Evolutionary conservation across 2,329 filamentous ascomycete genomes (phyloP).

Genomic region (Pseudovirgaria hyperparasitica): DNA sequence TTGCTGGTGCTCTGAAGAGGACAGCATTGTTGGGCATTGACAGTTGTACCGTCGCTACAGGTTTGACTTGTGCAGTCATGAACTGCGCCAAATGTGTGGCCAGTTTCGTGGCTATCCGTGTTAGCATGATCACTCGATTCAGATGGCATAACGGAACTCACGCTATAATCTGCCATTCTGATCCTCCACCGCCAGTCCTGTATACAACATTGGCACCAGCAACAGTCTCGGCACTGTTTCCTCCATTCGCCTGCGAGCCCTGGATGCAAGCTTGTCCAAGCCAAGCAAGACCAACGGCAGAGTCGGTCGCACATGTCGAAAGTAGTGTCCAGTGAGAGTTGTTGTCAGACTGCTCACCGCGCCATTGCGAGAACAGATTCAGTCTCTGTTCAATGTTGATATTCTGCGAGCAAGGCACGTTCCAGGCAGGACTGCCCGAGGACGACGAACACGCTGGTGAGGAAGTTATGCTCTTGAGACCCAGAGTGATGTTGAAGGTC

Average conservation of each 20-base stretch:
- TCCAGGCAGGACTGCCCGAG: slow-evolving; percentile 61
- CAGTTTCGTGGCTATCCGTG: slow-evolving; percentile 55
- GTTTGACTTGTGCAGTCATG: slow-evolving; percentile 71
- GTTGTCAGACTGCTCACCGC: slow-evolving; percentile 59
- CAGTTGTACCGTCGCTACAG: slow-evolving; percentile 50
- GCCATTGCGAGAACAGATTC: slow-evolving; percentile 81
- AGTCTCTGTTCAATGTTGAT: slow-evolving; percentile 63
- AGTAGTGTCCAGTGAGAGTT: slow-evolving; percentile 93
- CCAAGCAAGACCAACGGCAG: slow-evolving; percentile 87
- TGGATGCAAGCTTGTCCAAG: slow-evolving; percentile 72
- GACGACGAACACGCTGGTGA: slow-evolving; percentile 63
- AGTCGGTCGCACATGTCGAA: slow-evolving; percentile 66
- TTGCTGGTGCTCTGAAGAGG: slow-evolving; percentile 47
- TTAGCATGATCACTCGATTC: too few species aligned
- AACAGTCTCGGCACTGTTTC: slow-evolving; percentile 61
- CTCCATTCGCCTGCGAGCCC: slow-evolving; percentile 34
- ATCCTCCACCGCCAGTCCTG: slow-evolving; percentile 59
- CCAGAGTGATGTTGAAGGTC: slow-evolving; percentile 90
- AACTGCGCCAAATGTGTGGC: slow-evolving; percentile 90
- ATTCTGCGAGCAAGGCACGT: slow-evolving; percentile 53
- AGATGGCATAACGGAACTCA: slow-evolving; percentile 9
- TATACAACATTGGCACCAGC: slow-evolving; percentile 84
- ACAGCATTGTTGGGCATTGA: slow-evolving; percentile 61
- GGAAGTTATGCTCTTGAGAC: slow-evolving; percentile 73
- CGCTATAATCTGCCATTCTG: slow-evolving; percentile 91